These are phyloP conservation scores for Candida khao-thaluensis DNA, from an alignment of 805 yeast genomes.

Conservation along the genomic window DNA sequence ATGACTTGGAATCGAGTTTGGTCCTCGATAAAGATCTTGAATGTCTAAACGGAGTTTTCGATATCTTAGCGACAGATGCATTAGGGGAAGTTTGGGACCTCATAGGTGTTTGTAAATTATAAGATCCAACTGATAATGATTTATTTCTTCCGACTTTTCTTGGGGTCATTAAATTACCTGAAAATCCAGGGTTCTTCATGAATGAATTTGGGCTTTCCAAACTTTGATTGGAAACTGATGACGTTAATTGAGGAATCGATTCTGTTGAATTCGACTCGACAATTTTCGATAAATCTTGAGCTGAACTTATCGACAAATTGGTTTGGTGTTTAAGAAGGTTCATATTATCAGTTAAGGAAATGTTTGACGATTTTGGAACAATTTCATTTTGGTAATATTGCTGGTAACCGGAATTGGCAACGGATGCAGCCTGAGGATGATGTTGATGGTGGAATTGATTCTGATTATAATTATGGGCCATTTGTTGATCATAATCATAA, in stretches of 20 bases:
- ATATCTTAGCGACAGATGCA: constrained; percentile 19
- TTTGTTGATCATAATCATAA: background rate
- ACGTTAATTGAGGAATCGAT: constrained; percentile 35
- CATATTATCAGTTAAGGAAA: constrained; percentile 14
- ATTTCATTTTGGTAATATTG: constrained; percentile 4
- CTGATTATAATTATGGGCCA: background rate
- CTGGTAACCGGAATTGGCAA: background rate
- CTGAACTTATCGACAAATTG: constrained; percentile 11
- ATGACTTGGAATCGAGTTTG: constrained; percentile 31
- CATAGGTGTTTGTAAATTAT: constrained; percentile 16
- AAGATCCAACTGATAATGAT: constrained; percentile 28
- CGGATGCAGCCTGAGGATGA: background rate
- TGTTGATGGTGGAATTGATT: background rate
- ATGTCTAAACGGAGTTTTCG: constrained; percentile 42
- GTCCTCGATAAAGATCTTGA: constrained; percentile 41
- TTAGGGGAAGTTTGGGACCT: constrained; percentile 11
- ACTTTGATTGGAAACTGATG: constrained; percentile 35
- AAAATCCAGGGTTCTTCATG: background rate
- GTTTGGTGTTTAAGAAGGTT: constrained; percentile 8
- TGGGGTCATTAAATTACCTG: constrained; percentile 29
- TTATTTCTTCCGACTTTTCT: constrained; percentile 31
- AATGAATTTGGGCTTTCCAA: constrained; percentile 32
- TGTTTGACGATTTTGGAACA: constrained; percentile 6
- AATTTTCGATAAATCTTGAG: constrained; percentile 10
- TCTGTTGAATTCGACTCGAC: constrained; percentile 26